Conservation (phyloP, 805 yeast species). For the Dipodascopsis tothii region DNA sequence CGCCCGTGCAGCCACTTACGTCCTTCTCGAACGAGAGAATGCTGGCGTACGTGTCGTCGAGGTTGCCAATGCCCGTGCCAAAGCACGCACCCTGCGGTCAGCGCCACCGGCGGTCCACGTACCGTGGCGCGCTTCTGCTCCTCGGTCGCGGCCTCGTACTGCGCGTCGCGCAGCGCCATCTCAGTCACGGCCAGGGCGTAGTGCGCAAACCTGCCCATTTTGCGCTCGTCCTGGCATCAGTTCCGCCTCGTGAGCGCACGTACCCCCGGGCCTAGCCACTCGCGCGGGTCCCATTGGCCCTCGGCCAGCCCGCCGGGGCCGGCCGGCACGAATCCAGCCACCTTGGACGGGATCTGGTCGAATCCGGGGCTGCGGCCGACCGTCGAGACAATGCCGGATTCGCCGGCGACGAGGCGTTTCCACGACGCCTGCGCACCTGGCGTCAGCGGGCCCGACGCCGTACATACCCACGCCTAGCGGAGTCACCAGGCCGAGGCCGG, state of each 20-base stretch:
- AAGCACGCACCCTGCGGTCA: slow-evolving; percentile 60
- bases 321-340: slow-evolving; percentile 66
- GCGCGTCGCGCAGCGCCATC: slow-evolving; percentile 70
- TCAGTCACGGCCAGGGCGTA: slow-evolving; percentile 68
- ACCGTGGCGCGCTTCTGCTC: slow-evolving; percentile 28
- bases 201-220: slow-evolving; percentile 67
- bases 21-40: slow-evolving; percentile 42
- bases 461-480: slow-evolving; percentile 73
- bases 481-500: slow-evolving; percentile 81
- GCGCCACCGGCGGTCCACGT: slow-evolving; percentile 23
- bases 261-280: slow-evolving; percentile 39
- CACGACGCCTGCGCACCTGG: slow-evolving; percentile 30
- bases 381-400: slow-evolving; percentile 34
- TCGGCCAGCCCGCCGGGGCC: slow-evolving; percentile 35
- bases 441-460: slow-evolving; percentile 43
- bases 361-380: slow-evolving; percentile 39
- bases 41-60: slow-evolving; percentile 63
- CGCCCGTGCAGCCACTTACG: slow-evolving; percentile 3
- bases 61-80: slow-evolving; percentile 89
- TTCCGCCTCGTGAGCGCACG: no score
- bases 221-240: slow-evolving; percentile 44
- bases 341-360: slow-evolving; percentile 56
- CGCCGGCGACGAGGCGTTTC: slow-evolving; percentile 30
- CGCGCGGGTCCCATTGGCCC: slow-evolving; percentile 46
- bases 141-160: slow-evolving; percentile 39